Percentiles rank a stretch among this genome's conserved stretches.
Evolutionary conservation across 768 basidiomycete species (phyloP).

Genomic region (Calocybe cyanea): DNA sequence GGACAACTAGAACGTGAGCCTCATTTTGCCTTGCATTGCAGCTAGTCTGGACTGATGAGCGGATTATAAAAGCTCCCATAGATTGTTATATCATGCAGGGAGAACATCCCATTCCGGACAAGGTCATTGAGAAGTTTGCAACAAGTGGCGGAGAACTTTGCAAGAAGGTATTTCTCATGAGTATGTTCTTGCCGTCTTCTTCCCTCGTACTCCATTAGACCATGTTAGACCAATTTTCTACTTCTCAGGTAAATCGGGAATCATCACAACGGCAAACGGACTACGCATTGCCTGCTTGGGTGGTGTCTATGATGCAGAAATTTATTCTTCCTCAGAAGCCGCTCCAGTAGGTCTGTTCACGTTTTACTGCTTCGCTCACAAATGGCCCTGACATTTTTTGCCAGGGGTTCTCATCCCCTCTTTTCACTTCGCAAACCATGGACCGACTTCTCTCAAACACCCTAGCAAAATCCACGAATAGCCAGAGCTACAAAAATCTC

Average conservation of each 20-base stretch:
- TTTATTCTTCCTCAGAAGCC: conserved; percentile 56
- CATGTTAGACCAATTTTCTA: neutral
- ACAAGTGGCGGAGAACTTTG: conserved; percentile 77
- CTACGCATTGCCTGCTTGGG: conserved; percentile 85
- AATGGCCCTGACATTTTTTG: conserved; percentile 2
- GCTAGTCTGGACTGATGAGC: conserved; percentile 3
- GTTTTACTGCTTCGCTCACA: neutral
- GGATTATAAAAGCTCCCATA: conserved; percentile 62
- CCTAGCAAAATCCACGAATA: conserved; percentile 45
- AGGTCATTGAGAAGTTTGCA: conserved; percentile 71
- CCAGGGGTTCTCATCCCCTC: conserved; percentile 75
- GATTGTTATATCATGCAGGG: conserved; percentile 95
- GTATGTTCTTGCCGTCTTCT: conserved; percentile 42
- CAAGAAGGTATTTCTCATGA: conserved; percentile 79
- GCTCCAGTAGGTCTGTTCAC: conserved; percentile 49
- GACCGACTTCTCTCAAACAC: conserved; percentile 73
- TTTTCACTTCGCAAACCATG: conserved; percentile 65
- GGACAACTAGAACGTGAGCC: conserved; percentile 62
- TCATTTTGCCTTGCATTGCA: neutral
- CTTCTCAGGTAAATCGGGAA: conserved; percentile 69
- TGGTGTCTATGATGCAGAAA: conserved; percentile 63
- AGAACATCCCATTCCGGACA: conserved; percentile 64
- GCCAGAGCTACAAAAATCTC: conserved; percentile 57
- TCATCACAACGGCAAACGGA: conserved; percentile 74
- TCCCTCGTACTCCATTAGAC: conserved; percentile 9